Conservation (phyloP, 2,329 filamentous ascomycete genomes). For the Dactylellina drechsleri region DNA sequence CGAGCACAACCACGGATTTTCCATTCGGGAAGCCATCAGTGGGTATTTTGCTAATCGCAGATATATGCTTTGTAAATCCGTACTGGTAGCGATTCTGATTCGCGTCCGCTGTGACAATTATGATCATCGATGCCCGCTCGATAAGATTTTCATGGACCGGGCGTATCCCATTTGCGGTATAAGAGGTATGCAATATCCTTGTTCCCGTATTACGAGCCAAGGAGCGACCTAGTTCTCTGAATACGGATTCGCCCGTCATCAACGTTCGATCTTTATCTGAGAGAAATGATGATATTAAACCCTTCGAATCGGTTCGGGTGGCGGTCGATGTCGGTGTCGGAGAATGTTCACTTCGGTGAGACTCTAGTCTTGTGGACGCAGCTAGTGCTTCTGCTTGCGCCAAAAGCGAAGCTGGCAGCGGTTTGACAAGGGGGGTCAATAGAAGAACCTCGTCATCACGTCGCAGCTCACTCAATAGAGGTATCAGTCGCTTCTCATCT, state of each 20-base stretch:
- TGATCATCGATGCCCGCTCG: conserved; percentile 68
- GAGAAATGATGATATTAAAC: conserved; percentile 30
- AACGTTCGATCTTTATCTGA: conserved; percentile 68
- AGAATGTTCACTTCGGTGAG: conserved; percentile 62
- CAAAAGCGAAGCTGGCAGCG: conserved; percentile 58
- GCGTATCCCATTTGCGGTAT: conserved; percentile 75
- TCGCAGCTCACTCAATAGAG: conserved; percentile 65
- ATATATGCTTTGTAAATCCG: conserved; percentile 93
- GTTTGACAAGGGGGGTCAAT: conserved; percentile 70
- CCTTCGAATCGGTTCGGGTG: conserved; percentile 38
- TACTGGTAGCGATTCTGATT: conserved; percentile 94
- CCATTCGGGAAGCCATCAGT: conserved; percentile 76
- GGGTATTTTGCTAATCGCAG: conserved; percentile 91
- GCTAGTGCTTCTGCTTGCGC: conserved; percentile 41
- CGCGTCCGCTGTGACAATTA: conserved; percentile 85
- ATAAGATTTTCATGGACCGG: conserved; percentile 73
- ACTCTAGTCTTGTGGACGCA: conserved; percentile 28
- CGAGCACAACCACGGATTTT: conserved; percentile 88
- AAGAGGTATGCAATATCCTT: conserved; percentile 84
- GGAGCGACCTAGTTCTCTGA: conserved; percentile 85
- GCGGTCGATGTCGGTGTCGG: conserved; percentile 62
- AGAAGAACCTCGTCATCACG: conserved; percentile 63
- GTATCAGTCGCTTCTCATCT: conserved; percentile 85
- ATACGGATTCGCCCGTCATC: conserved; percentile 93
- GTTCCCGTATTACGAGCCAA: conserved; percentile 85